Base-by-base conservation (phyloP, 768 basidiomycete species). In the Trametes elegans region DNA sequence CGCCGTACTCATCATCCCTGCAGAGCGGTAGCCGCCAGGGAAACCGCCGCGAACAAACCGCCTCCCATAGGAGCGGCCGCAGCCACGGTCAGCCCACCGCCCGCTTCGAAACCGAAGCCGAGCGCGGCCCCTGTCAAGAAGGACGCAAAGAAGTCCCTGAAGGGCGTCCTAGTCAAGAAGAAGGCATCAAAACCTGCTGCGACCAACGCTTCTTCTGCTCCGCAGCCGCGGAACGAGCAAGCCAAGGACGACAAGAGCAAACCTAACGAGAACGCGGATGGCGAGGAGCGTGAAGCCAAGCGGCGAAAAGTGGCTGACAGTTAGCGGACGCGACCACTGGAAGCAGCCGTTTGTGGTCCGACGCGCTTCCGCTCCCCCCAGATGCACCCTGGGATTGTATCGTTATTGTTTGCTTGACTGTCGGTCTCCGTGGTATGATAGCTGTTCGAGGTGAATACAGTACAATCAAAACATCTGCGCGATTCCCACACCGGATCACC, bases 121-220 rank as follows among this genome's bases (percentile, higher is more conserved):
- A 60, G 46, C 36, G 21, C 62, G 5, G 62, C 73, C n/a, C 57
- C 67, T 3, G 64, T 69, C 23, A 87, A 81, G 71, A 92, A 86
- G 66, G 83, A 87, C 34, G 62, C 66, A 29, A 91, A 89, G 70
- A 81, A 79, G 59, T 68, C 78, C 3, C 73, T 93, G 38, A 93
- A 90, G 64, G 90, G 90, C 18, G 86, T 91, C 7, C 73, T 93
- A 14, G 82, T 90, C 44, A 93, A 90, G 75, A 91, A 85, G 70
- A 90, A 82, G n/a, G n/a, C n/a, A 67, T 54, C 74, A 13, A 89
- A 86, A 64, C 19, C 57, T 16, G 21, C 43, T 21, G 45, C 58
- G 14, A n/a, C 58, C 38, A 39, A 13, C 26, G 46, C 59, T 49
- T 4, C 54, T 34, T 4, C 54, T 34, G 24, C 23, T 23, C 18